Base-by-base conservation (phyloP, 345 rosid species). In the Euclidium syriacum region DNA sequence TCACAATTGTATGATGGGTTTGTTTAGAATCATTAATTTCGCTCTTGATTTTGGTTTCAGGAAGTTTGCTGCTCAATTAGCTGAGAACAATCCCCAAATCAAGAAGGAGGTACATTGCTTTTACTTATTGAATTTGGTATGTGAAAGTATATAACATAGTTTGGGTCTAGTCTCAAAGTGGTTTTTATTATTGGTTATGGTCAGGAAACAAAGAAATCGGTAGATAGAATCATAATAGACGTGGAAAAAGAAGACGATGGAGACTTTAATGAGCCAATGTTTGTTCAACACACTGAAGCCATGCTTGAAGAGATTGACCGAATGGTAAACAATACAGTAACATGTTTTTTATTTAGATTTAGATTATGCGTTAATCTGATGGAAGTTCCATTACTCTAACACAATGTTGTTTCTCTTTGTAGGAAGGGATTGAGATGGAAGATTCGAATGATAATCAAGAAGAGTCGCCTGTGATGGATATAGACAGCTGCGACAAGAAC, bases 381-480 rank as follows among this genome's bases (percentile, higher is more conserved):
- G 18, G 18, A 18, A 39, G 11, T 6, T 6, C 25, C 22, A 36
- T 18, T n/a, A 33, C 44, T 23, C 2, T 5, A 49, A 38, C 32
- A 17, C 15, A n/a, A 0, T 51, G 32, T 43, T 12, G 9, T 52
- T 15, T 25, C 15, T 27, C 35, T 57, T 41, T 61, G 35, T 71
- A 92, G 97, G 90, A 85, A 32, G 99, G 87, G 58, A 78, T 83
- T 68, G 96, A 90, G 76, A 84, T 87, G 97, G 96, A 85, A 77
- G 92, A 87, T 49, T 78, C 78, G 4, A 78, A 30, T 46, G 43
- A 14, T 48, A 49, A 20, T 9, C 46, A 56, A 12, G 12, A 22
- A 49, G 82, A 84, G 33, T 87, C 81, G 51, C 25, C 77, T 27
- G 46, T 81, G 19, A 15, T 77, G 55, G 99, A 94, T 74, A 87